Evolutionary conservation across 1,139 yeast species (phyloP), one percentile per base, ranked within the genome.

Genomic region (Ogataea hybrid): DNA sequence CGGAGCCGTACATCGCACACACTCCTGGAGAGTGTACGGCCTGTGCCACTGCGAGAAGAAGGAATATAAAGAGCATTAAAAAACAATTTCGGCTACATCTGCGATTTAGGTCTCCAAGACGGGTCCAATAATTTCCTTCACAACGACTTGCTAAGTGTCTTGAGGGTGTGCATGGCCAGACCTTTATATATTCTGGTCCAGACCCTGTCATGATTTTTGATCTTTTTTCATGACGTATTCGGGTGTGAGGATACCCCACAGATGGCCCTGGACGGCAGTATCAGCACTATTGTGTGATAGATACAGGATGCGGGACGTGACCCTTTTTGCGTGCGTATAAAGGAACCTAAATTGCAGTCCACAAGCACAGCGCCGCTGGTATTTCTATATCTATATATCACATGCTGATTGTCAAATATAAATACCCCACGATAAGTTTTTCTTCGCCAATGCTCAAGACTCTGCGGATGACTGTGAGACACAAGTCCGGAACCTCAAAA

Each of bases 1-100:
- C 66, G 41, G 64, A 65, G 15, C 68, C 81, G 55, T 75, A 80
- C 65, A 81, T 72, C 11, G 84, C 78, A 61, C 88, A 81, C 37
- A 62, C 60, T 4, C 78, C 79, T 11, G 61, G 57, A 25, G 58
- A 40, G 41, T 63, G 69, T 9, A 53, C 6, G 28, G 41, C 36
- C 17, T 27, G 41, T 9, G 36, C 28, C 20, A 37, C 30, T 16
- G 41, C 41, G 16, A 37, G 33, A 23, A 37, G 41, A 27, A 37
- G 36, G 32, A 32, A 32, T 20, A 32, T 27, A 10, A 28, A 22
- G 28, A 37, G 32, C 41, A 37, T 37, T 27, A 37, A 37, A 32
- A 28, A 15, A 12, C 12, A 12, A 12, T 28, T 15, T 11, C 5
- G 17, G 6, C 18, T 28, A 16, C 27, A 23, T 23, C 12, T 23